A percentile compares a stretch with the other conserved stretches of the same genome.
Evolutionary conservation across 345 rosid genomes (phyloP).

Genomic region (Sonneratia caseolaris): DNA sequence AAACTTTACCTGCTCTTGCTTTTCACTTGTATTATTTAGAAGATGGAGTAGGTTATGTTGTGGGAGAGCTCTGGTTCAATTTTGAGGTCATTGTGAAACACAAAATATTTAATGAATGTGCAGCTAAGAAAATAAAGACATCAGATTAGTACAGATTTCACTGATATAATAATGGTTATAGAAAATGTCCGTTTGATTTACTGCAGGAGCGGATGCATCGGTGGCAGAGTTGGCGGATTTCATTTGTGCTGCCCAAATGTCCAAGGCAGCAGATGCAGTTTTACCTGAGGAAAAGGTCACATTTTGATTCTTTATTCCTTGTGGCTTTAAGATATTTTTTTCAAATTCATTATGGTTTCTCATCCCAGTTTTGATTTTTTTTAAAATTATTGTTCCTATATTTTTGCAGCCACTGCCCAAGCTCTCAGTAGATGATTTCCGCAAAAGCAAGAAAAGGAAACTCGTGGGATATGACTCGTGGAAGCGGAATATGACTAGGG

Average conservation of each 20-base stretch:
- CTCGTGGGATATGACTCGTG: constrained; percentile 14
- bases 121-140: neutral
- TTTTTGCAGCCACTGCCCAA: neutral
- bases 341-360: neutral
- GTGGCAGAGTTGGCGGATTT: constrained; percentile 61
- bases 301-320: neutral
- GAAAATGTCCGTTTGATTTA: neutral
- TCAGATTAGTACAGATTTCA: neutral
- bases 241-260: constrained; percentile 68
- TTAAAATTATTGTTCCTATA: neutral
- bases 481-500: constrained; percentile 22
- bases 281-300: constrained; percentile 49
- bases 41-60: neutral
- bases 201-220: constrained; percentile 46
- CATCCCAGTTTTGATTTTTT: neutral
- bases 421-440: neutral
- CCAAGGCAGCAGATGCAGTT: constrained; percentile 51
- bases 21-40: neutral
- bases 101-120: neutral
- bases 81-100: neutral
- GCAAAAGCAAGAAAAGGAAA: constrained; percentile 43
- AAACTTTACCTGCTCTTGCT: neutral
- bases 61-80: neutral
- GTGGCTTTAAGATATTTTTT: neutral
- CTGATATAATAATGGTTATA: neutral